A percentile compares a stretch with the other conserved stretches of the same genome.
Evolutionary conservation across 1,139 yeast genomes (phyloP).

Genomic region (Geotrichum citri-aurantii): DNA sequence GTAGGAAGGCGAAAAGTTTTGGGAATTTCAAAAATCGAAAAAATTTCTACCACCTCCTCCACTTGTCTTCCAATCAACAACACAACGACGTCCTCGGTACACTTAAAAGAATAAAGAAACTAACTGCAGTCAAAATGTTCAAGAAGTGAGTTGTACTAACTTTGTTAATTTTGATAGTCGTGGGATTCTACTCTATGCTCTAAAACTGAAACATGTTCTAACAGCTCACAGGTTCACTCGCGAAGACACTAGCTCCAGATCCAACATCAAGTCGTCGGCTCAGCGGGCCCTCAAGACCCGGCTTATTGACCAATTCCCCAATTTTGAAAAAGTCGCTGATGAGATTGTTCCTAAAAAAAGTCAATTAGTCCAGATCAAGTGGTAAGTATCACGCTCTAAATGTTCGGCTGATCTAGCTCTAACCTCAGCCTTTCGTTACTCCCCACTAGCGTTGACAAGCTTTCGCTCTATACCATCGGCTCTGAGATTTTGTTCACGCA

Average conservation of each 20-base stretch:
- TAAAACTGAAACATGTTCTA: not conserved
- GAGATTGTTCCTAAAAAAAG: slow-evolving; percentile 85
- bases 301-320: slow-evolving; percentile 66
- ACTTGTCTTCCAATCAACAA: not conserved
- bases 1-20: not conserved
- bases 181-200: not conserved
- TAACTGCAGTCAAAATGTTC: slow-evolving; percentile 15
- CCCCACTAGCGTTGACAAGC: slow-evolving; percentile 56
- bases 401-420: slow-evolving; percentile 11
- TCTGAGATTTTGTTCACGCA: slow-evolving; percentile 73
- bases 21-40: slow-evolving; percentile 1
- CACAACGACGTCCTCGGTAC: not conserved
- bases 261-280: slow-evolving; percentile 87
- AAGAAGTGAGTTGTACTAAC: slow-evolving; percentile 16
- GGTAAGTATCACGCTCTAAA: slow-evolving; percentile 32
- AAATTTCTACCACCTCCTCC: slow-evolving; percentile 3
- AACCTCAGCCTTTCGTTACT: not conserved
- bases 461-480: slow-evolving; percentile 70
- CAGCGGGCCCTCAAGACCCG: slow-evolving; percentile 77
- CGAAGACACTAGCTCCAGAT: slow-evolving; percentile 83
- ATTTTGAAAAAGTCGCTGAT: slow-evolving; percentile 68
- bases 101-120: not conserved
- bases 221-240: slow-evolving; percentile 54
- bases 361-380: slow-evolving; percentile 75
- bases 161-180: not conserved